Evolutionary conservation across 1,284 basidiomycete genomes (phyloP), one percentile per base, ranked within the genome.

Genomic region (Ceratorhiza oryzae-sativae): DNA sequence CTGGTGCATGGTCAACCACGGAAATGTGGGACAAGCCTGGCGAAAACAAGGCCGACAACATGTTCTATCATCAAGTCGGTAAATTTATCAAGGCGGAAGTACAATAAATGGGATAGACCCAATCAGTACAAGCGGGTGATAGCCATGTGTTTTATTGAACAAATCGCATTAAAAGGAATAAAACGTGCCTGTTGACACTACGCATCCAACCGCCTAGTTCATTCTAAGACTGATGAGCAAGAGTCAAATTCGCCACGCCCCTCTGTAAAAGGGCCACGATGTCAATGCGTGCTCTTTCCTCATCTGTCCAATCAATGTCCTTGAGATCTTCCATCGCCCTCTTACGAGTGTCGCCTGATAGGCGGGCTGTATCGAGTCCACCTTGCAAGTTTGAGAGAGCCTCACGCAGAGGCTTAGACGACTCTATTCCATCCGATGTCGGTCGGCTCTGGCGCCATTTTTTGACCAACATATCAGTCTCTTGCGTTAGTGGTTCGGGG

Each of bases 1-100:
- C 71, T 86, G 84, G 84, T 79, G 76, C 46, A 82, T 85, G 68
- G 76, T 77, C 46, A 77, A 79, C 20, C 55, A 72, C 70, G 15
- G 65, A 72, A n/a, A 61, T 84, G 13, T 86, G 84, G 81, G 82
- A 81, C 1, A 83, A 84, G 74, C 81, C 83, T 1, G 79, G 76
- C 1, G 80, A 81, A 67, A n/a, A 42, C n/a, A 82, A 77, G 9
- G 83, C 84, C 70, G 87, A 88, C 42, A 77, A 82, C 74, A 71
- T 90, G 32, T 89, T 87, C 76, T 86, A 82, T 81, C 88, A 90
- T 78, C 81, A 81, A 49, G 78, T 82, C 6, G 89, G 89, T 27
- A 80, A 80, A 59, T 87, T 86, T 36, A 59, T 55, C 36, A 73
- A 73, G 42, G 65, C 62, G 39, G 27, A 46, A 25, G 62, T 36